Evolutionary conservation across 164 flowering plant species (phyloP).

Genomic region (Vitis amurensis): DNA sequence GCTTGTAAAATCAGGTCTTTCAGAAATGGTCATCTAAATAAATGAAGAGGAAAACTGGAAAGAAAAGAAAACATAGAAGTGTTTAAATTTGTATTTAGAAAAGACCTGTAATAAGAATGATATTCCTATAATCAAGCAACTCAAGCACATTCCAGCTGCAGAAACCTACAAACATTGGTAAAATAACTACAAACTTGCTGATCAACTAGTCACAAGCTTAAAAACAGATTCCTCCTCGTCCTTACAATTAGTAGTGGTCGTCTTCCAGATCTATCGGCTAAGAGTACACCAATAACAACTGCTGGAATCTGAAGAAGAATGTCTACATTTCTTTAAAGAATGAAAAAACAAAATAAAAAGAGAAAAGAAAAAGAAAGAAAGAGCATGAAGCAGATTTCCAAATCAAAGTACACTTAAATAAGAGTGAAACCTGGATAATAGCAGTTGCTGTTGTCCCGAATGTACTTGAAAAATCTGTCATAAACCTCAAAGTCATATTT

Average conservation of each 20-base stretch:
- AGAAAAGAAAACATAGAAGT: no score
- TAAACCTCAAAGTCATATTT: no score
- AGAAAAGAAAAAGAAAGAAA: no score
- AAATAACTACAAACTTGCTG: no score
- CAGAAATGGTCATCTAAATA: background rate
- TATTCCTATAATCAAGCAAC: constrained; percentile 28
- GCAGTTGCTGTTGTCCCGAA: no score
- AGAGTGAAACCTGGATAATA: no score
- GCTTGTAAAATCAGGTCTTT: background rate
- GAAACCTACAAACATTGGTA: constrained; percentile 26
- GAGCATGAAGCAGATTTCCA: no score
- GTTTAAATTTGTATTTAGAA: background rate
- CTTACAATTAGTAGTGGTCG: constrained; percentile 3
- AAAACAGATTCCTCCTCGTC: no score
- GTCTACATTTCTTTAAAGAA: background rate
- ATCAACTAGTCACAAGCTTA: no score
- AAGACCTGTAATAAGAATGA: constrained; percentile 27
- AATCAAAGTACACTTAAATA: no score
- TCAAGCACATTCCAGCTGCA: constrained; percentile 24
- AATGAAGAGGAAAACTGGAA: background rate
- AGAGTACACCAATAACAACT: background rate
- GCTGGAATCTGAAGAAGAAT: constrained; percentile 8
- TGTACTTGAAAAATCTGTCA: no score
- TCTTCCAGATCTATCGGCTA: constrained; percentile 15
- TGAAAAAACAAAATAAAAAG: no score